Evolutionary conservation across 306 rosid species (phyloP).

Genomic region (Cucurbita ficifolia): DNA sequence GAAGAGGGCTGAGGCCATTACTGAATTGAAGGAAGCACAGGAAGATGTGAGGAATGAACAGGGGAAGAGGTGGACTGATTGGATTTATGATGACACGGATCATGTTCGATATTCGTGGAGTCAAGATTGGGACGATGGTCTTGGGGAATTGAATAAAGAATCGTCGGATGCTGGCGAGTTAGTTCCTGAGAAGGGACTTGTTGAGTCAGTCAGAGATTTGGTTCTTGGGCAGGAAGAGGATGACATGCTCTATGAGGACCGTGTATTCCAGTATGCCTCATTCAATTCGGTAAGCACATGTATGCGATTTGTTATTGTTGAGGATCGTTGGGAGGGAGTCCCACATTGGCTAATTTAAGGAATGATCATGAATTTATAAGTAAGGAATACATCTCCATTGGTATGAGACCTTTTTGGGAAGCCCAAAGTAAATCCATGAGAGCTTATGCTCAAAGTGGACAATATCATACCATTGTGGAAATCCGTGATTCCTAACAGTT

Average conservation of each 20-base stretch:
- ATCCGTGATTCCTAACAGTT: too few species aligned
- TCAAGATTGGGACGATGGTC: slow-evolving; percentile 35
- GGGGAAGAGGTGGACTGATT: slow-evolving; percentile 67
- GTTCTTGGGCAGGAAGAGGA: slow-evolving; percentile 46
- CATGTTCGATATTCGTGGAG: slow-evolving; percentile 20
- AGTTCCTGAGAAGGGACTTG: slow-evolving; percentile 30
- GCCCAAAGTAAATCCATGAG: too few species aligned
- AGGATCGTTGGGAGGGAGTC: too few species aligned
- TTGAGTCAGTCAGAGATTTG: slow-evolving; percentile 34
- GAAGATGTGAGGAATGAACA: slow-evolving; percentile 52
- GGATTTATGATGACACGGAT: slow-evolving; percentile 38
- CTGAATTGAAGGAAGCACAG: slow-evolving; percentile 69
- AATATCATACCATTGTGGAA: too few species aligned
- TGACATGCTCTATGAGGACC: slow-evolving; percentile 83
- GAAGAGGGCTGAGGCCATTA: slow-evolving; percentile 78
- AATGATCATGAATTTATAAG: too few species aligned
- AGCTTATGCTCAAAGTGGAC: too few species aligned
- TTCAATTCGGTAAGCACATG: slow-evolving; percentile 51
- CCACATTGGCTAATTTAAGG: too few species aligned
- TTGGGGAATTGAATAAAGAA: slow-evolving; percentile 20
- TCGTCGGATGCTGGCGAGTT: slow-evolving; percentile 18
- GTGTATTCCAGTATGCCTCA: slow-evolving; percentile 80
- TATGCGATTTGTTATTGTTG: not conserved
- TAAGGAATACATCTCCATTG: too few species aligned
- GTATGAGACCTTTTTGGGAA: too few species aligned